Evolutionary conservation across 2,329 filamentous ascomycete genomes (phyloP), one percentile per base, ranked within the genome.

Genomic region (Colletotrichum abscissum): DNA sequence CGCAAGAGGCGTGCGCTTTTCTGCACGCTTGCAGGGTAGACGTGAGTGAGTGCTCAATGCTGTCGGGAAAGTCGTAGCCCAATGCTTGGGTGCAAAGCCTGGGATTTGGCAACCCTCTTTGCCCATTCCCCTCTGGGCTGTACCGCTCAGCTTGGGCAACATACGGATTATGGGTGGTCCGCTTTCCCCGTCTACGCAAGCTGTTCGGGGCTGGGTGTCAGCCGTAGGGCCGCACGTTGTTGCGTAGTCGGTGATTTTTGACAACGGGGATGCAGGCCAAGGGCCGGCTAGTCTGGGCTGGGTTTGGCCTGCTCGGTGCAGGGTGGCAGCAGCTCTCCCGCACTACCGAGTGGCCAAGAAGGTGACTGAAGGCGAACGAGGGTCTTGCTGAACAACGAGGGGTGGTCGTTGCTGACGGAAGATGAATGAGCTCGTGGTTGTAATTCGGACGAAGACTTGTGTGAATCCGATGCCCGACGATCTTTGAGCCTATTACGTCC

Each of bases 251-350:
- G 66, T 54, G 59, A 55, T 56, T 72, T 59, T 69, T 52, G 54
- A 63, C 24, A 58, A 60, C 64, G 64, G 66, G 42, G 58, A 59
- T 30, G 65, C 59, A 64, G 55, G 69, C 59, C 69, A 72, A 64
- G 55, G 30, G 16, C n/a, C 9, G 33, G 33, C 30, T 60, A 60
- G 57, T 26, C 33, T 35, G 57, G 65, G 52, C 58, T 19, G 64
- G 57, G 54, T 67, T 12, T 56, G 58, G 58, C 58, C 57, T 55
- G 58, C 42, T 54, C 54, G 35, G 33, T 64, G 69, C 52, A 63
- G 69, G 57, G 65, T 69, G 70, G 54, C 33, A 60, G 33, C 55
- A 69, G 58, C 30, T 42, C 57, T 62, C 54, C 54, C 46, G 38
- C 60, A 30, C 54, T 49, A 33, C 58, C 58, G 58, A 69, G 30